These are phyloP conservation scores for Jackrogersella multiformis DNA, from an alignment of 495 filamentous ascomycete species.

Conservation along the genomic window DNA sequence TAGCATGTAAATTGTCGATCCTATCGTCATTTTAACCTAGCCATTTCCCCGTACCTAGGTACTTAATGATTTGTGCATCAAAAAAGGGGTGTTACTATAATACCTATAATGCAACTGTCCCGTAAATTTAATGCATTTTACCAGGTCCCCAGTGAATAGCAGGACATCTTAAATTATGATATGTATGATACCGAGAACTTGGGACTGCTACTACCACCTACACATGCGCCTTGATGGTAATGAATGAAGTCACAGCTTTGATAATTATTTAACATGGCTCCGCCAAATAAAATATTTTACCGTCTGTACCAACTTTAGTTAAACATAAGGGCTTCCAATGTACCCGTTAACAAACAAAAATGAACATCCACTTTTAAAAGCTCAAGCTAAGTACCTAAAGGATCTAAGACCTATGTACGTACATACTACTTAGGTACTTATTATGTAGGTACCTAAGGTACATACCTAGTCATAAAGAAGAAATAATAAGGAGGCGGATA, in stretches of 20 bases:
- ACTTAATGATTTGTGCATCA: too few species aligned
- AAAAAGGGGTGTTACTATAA: slow-evolving; percentile 28
- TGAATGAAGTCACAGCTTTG: too few species aligned
- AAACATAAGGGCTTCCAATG: too few species aligned
- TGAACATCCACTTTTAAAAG: too few species aligned
- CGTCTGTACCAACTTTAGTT: too few species aligned
- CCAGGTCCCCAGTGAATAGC: too few species aligned
- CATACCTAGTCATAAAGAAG: not conserved
- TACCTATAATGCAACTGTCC: not conserved
- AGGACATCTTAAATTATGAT: slow-evolving; percentile 1
- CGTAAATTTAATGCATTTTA: not conserved
- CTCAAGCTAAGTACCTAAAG: not conserved
- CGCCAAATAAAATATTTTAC: too few species aligned
- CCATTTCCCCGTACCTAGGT: too few species aligned
- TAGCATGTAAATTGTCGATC: slow-evolving; percentile 37
- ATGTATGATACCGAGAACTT: slow-evolving; percentile 3
- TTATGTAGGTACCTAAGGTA: not conserved
- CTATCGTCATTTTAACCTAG: slow-evolving; percentile 40
- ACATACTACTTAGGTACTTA: too few species aligned
- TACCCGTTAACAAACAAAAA: too few species aligned
- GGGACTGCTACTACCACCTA: slow-evolving; percentile 5
- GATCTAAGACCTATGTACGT: not conserved
- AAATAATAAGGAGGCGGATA: not conserved
- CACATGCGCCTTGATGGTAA: not conserved
- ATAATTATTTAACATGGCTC: too few species aligned